Evolutionary conservation across 495 filamentous ascomycete species (phyloP), one percentile per base, ranked within the genome.

Genomic region (Extremus antarcticus): DNA sequence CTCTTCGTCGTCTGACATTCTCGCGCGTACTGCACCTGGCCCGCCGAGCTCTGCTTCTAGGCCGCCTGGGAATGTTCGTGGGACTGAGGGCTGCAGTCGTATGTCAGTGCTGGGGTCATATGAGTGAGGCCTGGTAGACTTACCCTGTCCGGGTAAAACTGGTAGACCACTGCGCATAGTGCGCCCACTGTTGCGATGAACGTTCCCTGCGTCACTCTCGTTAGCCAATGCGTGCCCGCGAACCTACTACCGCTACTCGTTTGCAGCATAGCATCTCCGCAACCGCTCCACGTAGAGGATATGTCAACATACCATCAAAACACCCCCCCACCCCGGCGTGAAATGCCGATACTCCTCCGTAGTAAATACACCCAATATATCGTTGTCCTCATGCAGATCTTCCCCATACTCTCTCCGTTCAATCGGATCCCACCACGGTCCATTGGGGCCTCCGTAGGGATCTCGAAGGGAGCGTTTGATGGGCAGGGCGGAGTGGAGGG

Each of bases 391-490:
- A 69, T 99, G 91, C 24, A 94, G 81, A 2, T 90, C 86, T 71
- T 99, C 94, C 64, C 89, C 89, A 63, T 83, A 99, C 75, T 97
- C 95, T 55, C 90, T 83, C 63, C 90, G 85, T 68, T 95, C 91
- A 67, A 97, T 90, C 75, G 88, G 85, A 70, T 97, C 90, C 91
- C 91, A 97, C 88, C 90, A 97, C 1, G 13, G 16, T 51, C 57
- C 54, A 35, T 35, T 13, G 13, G 29, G 29, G 67, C 88, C 85
- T 63, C 71, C 91, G 66, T 97, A 80, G 35, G 94, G 94, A 67
- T 97, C 94, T 68, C 94, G 87, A 72, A 86, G 83, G 66, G 85
- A 79, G 59, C 90, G 87, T 74, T 92, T 95, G 64, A 87, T 71
- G 35, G 73, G 74, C 38, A 62, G 43, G 32, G 59, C 59, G 13